Base-by-base conservation (phyloP, 2,329 filamentous ascomycete genomes). In the Hypocrella siamensis region DNA sequence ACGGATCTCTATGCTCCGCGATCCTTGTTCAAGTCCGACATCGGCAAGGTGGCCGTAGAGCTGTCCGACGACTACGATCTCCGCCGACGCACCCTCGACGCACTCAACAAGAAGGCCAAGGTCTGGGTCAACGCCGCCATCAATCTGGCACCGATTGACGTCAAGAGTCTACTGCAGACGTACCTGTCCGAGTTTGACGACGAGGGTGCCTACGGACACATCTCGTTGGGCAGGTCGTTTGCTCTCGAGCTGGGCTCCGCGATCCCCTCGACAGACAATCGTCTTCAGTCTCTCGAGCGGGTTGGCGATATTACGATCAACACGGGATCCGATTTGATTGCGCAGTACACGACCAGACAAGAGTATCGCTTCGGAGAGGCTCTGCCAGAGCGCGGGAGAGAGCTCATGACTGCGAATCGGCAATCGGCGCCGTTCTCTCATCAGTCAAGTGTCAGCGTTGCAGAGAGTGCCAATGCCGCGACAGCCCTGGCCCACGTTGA, bases 101-200 rank as follows among this genome's bases (percentile, higher is more conserved):
- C 66, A 15, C 69, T 98, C 19, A 75, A 92, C 48, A 75, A 71
- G 38, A 76, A 73, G 42, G 85, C 86, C 21, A 81, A 74, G 41
- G 56, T 55, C 4, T 98, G 90, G 90, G 77, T 98, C 1, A 74
- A 71, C 15, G 62, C 70, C 19, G 81, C 83, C 6, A 75, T 96
- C 43, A 78, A 81, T 42, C 70, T 93, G 30, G 85, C 92, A 3
- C 88, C 90, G 5, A 63, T 93, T 17, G 88, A 98, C 53, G 75
- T 96, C 37, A 98, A 98, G 56, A 90, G 92, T 1, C 65, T 98
- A 15, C 65, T 99, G 27, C 90, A 93, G 57, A 96, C 90, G 0
- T 96, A 98, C 49, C 66, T 98, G 12, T 94, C 92, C 1, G 86
- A 93, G 43, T 93, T 86, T 43, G 80, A 92, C 38, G 86, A 96